These are phyloP conservation scores for Dothistroma pini DNA, from an alignment of 2,329 filamentous ascomycete species.

Conservation along the genomic window DNA sequence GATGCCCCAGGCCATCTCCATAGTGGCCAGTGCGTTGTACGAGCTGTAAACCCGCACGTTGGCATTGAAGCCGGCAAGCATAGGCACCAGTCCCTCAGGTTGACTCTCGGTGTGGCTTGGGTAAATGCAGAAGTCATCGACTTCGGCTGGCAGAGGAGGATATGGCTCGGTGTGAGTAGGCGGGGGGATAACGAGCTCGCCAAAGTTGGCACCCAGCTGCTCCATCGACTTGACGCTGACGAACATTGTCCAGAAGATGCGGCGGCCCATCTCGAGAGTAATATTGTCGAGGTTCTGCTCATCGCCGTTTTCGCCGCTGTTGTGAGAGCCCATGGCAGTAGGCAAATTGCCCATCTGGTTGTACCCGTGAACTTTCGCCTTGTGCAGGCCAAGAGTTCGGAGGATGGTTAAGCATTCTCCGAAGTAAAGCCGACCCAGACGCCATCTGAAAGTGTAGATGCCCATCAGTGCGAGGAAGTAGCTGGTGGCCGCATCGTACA, in stretches of 20 bases:
- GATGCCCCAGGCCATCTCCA: conserved; percentile 78
- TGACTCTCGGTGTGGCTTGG: conserved; percentile 67
- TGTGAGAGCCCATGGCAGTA: conserved; percentile 36
- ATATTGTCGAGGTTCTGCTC: conserved; percentile 44
- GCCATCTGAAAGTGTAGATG: conserved; percentile 65
- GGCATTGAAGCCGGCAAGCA: conserved; percentile 75
- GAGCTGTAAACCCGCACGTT: conserved; percentile 75
- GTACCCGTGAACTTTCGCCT: conserved; percentile 47
- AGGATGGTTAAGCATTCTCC: conserved; percentile 68
- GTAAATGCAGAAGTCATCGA: conserved; percentile 79
- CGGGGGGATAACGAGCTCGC: conserved; percentile 70
- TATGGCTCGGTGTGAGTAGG: conserved; percentile 72
- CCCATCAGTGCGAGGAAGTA: conserved; percentile 68
- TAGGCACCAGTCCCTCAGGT: conserved; percentile 63
- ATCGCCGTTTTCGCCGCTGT: conserved; percentile 35
- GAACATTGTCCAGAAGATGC: conserved; percentile 78
- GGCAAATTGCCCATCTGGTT: conserved; percentile 38
- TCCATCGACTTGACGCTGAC: conserved; percentile 69
- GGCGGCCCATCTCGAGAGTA: conserved; percentile 52
- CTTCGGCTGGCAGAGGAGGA: conserved; percentile 73
- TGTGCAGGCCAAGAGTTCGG: conserved; percentile 63
- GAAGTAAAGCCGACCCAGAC: conserved; percentile 65
- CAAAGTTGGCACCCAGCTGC: conserved; percentile 69
- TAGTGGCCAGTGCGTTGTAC: conserved; percentile 72
- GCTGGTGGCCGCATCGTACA: conserved; percentile 67